Base-by-base conservation (phyloP, 495 filamentous ascomycete species). In the Penicillium odoratum region DNA sequence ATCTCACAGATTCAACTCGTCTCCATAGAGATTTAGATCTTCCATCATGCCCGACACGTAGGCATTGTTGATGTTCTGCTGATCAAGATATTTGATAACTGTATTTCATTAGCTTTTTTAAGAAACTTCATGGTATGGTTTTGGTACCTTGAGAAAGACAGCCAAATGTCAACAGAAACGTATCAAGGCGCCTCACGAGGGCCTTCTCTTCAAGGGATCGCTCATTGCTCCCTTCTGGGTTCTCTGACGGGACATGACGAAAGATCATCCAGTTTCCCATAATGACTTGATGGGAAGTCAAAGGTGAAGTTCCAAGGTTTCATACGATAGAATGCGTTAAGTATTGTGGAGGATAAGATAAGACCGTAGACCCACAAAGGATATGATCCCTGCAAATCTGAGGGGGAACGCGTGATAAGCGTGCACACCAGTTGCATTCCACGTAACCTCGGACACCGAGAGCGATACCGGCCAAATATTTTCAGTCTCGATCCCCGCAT, bases 21-120 rank as follows among this genome's bases (percentile, higher is more conserved):
- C 81, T 8, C 82, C 81, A 26, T 73, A 66, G 21, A 87, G 62
- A 26, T 70, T 43, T 6, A 70, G 46, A 48, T 70, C 68, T 18
- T 69, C 71, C 57, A 59, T 66, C 73, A 74, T 75, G 29, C 68
- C 72, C 28, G 70, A 68, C 4, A 74, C 69, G 51, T 82, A 84
- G 7, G 81, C 80, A 65, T 74, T 82, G 53, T 75, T 83, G 45
- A 85, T 73, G 43, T 84, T 84, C 2, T 75, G 65, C 57, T 83
- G 82, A 55, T 85, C 81, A 6, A 84, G 73, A 47, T 79, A 78
- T 60, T 83, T 84, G 58, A 80, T 78, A 48, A 84, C 67, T 70
- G 28, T 3, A 38, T 9, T 4, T 16, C 9, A 40, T 65, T 30
- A 60, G 55, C 7, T 46, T 46, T 8, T 40, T 6, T 40, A 7